Evolutionary conservation across 1,139 yeast genomes (phyloP).

Genomic region (Starmera stellimalicola): DNA sequence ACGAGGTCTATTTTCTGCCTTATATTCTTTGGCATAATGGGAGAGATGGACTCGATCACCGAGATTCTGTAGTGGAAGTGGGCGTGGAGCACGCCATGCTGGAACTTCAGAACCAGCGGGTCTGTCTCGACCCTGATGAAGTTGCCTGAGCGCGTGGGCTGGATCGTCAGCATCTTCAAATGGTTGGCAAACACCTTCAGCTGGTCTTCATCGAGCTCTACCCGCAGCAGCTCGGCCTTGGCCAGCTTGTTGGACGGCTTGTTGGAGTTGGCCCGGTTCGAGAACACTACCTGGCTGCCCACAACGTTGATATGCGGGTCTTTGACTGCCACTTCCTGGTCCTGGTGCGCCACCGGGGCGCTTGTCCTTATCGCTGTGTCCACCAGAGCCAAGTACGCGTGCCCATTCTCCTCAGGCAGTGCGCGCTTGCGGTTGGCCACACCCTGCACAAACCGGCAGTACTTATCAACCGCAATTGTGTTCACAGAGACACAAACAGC

Average conservation of each 20-base stretch:
- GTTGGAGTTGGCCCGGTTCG: not conserved
- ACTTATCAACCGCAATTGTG: no score
- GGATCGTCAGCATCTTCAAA: not conserved
- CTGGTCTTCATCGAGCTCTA: not conserved
- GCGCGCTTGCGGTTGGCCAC: no score
- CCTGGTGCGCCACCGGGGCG: no score
- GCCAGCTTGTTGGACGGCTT: not conserved
- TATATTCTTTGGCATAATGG: conserved; percentile 3
- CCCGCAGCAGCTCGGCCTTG: not conserved
- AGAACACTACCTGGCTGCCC: not conserved
- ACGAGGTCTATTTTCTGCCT: conserved; percentile 2
- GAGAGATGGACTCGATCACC: conserved; percentile 6
- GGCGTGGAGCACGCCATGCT: not conserved
- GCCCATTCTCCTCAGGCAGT: no score
- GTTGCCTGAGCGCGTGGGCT: not conserved
- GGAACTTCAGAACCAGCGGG: not conserved
- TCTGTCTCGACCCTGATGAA: not conserved
- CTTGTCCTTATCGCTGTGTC: no score
- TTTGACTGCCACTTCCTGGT: not conserved
- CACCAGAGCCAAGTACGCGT: no score
- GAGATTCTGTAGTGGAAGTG: not conserved
- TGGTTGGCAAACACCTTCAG: not conserved
- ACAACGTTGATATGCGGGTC: not conserved
- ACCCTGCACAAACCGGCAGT: no score
- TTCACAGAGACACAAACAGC: no score